phyloP scores from a whole-genome alignment of 2,329 filamentous ascomycete genomes.

The Lasiodiplodia gonubiensis region DNA sequence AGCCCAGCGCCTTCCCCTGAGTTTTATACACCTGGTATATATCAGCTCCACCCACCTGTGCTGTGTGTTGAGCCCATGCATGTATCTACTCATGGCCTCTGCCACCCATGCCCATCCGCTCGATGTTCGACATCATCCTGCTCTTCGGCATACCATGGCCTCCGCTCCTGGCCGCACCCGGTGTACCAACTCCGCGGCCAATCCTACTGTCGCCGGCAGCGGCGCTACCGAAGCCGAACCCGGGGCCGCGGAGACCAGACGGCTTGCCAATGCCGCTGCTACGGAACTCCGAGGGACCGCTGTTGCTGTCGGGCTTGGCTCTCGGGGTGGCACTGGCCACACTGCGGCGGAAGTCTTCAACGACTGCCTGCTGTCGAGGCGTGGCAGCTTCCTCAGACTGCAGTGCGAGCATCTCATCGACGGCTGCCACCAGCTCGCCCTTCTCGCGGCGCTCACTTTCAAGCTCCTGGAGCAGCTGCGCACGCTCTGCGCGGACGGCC shows the following conservation, averaged over 20 bases:
- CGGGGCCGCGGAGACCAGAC: constrained; percentile 68
- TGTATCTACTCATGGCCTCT: constrained; percentile 5
- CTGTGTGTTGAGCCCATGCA: background rate
- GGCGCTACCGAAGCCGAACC: constrained; percentile 41
- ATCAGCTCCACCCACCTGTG: background rate
- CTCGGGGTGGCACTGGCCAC: constrained; percentile 40
- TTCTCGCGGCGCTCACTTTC: constrained; percentile 81
- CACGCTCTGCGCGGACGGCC: constrained; percentile 73
- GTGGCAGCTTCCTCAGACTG: constrained; percentile 51
- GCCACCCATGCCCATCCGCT: constrained; percentile 73
- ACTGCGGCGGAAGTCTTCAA: constrained; percentile 58
- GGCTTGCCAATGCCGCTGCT: constrained; percentile 47
- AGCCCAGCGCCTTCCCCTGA: background rate
- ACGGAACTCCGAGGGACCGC: background rate
- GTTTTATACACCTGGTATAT: background rate
- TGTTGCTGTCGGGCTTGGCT: constrained; percentile 26
- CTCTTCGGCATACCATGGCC: constrained; percentile 56
- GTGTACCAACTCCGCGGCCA: constrained; percentile 35
- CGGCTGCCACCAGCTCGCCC: constrained; percentile 78
- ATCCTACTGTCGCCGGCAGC: constrained; percentile 29
- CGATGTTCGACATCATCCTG: constrained; percentile 83
- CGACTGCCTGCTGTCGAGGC: constrained; percentile 15
- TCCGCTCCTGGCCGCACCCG: constrained; percentile 15
- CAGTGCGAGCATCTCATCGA: constrained; percentile 83
- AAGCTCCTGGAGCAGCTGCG: constrained; percentile 67